phyloP scores from a whole-genome alignment of 2,329 filamentous ascomycete species.

The Westerdykella aurantiaca region DNA sequence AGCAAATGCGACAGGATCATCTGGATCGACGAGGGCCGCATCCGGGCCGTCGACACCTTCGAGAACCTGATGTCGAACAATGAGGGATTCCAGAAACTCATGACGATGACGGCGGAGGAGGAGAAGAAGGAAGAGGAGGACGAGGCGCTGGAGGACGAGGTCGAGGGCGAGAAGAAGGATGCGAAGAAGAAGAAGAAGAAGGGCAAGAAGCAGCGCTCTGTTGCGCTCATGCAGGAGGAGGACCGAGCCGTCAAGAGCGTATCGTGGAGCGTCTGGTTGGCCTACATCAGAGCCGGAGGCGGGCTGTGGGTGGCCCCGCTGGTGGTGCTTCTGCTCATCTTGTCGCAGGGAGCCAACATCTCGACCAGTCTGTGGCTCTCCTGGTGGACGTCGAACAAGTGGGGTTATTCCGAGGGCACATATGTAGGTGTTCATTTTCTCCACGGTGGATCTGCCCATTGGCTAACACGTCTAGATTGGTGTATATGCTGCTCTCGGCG shows the following conservation, averaged over 20 bases:
- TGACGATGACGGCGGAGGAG: constrained; percentile 71
- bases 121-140: constrained; percentile 43
- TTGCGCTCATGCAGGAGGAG: constrained; percentile 65
- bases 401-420: constrained; percentile 56
- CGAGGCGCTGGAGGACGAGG: constrained; percentile 48
- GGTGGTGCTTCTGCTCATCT: constrained; percentile 58
- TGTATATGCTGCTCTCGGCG: constrained; percentile 65
- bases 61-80: constrained; percentile 78
- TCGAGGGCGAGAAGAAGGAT: constrained; percentile 49
- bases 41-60: constrained; percentile 83
- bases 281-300: constrained; percentile 72
- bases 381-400: constrained; percentile 84
- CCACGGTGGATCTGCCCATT: constrained; percentile 2
- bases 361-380: constrained; percentile 86
- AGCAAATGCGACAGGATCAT: constrained; percentile 87
- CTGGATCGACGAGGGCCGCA: constrained; percentile 81
- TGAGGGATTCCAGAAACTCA: constrained; percentile 70
- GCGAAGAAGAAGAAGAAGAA: constrained; percentile 49
- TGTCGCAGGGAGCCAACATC: constrained; percentile 80
- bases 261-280: constrained; percentile 70
- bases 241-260: constrained; percentile 71
- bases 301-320: constrained; percentile 61
- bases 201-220: constrained; percentile 44
- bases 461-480: constrained; percentile 49
- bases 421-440: constrained; percentile 59